Percentiles rank a stretch among this genome's conserved stretches.
Conservation (phyloP, 441 rosid genomes). For the Erodium chrysanthum region DNA sequence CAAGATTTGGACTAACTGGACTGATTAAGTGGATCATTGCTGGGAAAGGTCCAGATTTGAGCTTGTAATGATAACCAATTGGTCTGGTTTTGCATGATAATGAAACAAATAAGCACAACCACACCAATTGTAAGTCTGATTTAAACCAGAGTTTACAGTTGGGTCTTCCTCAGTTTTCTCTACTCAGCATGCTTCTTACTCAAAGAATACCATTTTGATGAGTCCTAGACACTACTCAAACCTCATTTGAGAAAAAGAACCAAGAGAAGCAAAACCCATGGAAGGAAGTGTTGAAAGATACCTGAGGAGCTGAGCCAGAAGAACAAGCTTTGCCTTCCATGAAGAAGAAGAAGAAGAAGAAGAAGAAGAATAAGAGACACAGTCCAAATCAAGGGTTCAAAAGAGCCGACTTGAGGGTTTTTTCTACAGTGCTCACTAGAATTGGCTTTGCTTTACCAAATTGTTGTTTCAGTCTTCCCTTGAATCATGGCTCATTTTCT, state of each 20-base stretch:
- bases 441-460: neutral
- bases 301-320: slow-evolving; percentile 1
- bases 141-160: too few species aligned
- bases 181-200: too few species aligned
- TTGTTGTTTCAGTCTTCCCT: neutral
- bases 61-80: too few species aligned
- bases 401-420: neutral
- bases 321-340: slow-evolving; percentile 3
- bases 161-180: too few species aligned
- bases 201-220: slow-evolving; percentile 1
- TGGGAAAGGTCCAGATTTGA: neutral
- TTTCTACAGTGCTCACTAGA: neutral
- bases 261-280: neutral
- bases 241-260: neutral
- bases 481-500: neutral
- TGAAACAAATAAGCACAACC: too few species aligned
- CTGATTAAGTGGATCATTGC: neutral
- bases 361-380: too few species aligned
- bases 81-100: too few species aligned
- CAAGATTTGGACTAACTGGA: neutral
- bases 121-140: too few species aligned
- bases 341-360: neutral
- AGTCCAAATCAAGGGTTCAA: too few species aligned
- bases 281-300: neutral
- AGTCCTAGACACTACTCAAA: neutral